phyloP scores from a whole-genome alignment of 2,329 filamentous ascomycete species.

The Aspergillus sp. region DNA sequence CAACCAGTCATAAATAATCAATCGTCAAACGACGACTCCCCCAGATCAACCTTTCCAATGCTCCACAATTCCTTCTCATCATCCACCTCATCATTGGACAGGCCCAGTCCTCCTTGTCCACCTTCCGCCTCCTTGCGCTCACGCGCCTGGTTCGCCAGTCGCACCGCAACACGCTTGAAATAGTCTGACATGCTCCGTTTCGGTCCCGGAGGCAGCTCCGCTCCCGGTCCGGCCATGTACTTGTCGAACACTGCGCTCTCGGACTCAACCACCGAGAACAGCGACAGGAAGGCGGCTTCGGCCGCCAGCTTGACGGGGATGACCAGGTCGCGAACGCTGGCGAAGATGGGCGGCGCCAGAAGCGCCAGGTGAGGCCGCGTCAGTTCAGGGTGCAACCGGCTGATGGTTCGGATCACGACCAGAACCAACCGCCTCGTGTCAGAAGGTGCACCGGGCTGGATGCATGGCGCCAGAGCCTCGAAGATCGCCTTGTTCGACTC shows the following conservation, averaged over 20 bases:
- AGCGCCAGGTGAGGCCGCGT: conserved; percentile 76
- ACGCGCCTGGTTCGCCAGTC: conserved; percentile 80
- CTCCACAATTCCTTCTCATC: conserved; percentile 97
- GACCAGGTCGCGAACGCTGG: conserved; percentile 82
- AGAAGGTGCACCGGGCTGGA: conserved; percentile 73
- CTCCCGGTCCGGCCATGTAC: conserved; percentile 71
- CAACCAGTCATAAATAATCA: conserved; percentile 16
- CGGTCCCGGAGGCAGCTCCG: conserved; percentile 65
- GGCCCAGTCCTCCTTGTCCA: conserved; percentile 77
- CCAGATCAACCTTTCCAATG: conserved; percentile 84
- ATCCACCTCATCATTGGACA: conserved; percentile 88
- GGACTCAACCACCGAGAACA: conserved; percentile 87
- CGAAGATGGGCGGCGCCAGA: conserved; percentile 82
- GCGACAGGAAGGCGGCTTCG: conserved; percentile 86
- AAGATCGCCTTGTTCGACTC: conserved; percentile 79
- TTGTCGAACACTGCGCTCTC: conserved; percentile 86
- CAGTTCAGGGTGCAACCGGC: conserved; percentile 74
- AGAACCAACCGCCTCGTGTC: conserved; percentile 85
- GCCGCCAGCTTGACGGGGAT: conserved; percentile 95
- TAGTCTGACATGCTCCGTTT: conserved; percentile 95
- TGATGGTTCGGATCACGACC: conserved; percentile 83
- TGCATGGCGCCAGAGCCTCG: conserved; percentile 70
- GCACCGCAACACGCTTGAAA: conserved; percentile 87
- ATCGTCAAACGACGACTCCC: conserved; percentile 50
- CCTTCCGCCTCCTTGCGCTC: conserved; percentile 91